phyloP scores from a whole-genome alignment of 129 eudicot genomes.

The Solidago caesia region DNA sequence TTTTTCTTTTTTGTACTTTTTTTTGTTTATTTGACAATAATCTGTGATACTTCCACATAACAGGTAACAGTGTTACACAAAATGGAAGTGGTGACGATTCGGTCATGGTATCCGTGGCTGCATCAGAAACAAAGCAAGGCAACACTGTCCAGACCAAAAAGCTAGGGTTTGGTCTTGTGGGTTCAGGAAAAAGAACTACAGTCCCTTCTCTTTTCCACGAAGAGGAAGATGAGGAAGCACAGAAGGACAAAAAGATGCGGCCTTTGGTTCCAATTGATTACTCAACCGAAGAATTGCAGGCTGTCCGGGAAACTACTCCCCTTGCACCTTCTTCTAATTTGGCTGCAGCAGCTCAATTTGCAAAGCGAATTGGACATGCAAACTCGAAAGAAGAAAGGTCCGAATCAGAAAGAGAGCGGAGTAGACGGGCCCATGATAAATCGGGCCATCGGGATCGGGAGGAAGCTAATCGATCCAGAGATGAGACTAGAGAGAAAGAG shows the following conservation, averaged over 20 bases:
- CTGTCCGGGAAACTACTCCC: slow-evolving; percentile 47
- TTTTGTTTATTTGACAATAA: background rate
- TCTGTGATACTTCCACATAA: slow-evolving; percentile 16
- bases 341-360: slow-evolving; percentile 73
- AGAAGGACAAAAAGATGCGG: slow-evolving; percentile 95
- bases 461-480: slow-evolving; percentile 44
- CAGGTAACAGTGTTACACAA: slow-evolving; percentile 44
- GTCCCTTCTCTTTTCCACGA: slow-evolving; percentile 89
- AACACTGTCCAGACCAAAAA: slow-evolving; percentile 54
- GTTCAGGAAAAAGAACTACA: slow-evolving; percentile 86
- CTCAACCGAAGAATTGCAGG: slow-evolving; percentile 84
- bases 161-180: slow-evolving; percentile 88
- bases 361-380: slow-evolving; percentile 58
- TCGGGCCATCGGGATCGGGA: slow-evolving; percentile 62
- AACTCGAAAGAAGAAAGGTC: slow-evolving; percentile 64
- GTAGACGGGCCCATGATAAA: slow-evolving; percentile 61
- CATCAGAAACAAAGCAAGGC: slow-evolving; percentile 46
- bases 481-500: slow-evolving; percentile 54
- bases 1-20: background rate
- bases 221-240: slow-evolving; percentile 96
- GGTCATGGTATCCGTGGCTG: slow-evolving; percentile 27
- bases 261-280: slow-evolving; percentile 97
- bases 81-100: slow-evolving; percentile 60
- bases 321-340: slow-evolving; percentile 56
- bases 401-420: slow-evolving; percentile 67